These are phyloP conservation scores for Bipolaris bicolor DNA, from an alignment of 2,329 filamentous ascomycete species.

Conservation along the genomic window DNA sequence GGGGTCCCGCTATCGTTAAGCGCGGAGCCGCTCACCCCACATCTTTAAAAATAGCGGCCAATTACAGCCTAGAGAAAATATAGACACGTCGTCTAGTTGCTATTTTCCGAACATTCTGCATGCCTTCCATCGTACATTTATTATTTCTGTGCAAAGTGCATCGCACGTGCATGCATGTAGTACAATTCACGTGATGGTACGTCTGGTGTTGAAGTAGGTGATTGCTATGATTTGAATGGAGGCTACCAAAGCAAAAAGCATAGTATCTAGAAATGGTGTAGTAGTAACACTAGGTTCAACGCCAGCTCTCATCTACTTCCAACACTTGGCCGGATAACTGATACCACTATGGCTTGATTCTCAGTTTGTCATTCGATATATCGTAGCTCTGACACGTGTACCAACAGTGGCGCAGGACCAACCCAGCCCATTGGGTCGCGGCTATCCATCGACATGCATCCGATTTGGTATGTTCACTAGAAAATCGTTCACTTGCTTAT, in stretches of 20 bases:
- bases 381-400: constrained; percentile 26
- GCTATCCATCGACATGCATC: constrained; percentile 18
- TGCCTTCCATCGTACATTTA: constrained; percentile 14
- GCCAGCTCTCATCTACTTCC: constrained; percentile 2
- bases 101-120: constrained; percentile 11
- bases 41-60: constrained; percentile 21
- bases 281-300: not conserved
- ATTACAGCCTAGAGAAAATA: constrained; percentile 13
- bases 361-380: constrained; percentile 16
- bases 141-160: not conserved
- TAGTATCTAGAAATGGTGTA: too few species aligned
- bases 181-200: constrained; percentile 7
- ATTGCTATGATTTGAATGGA: not conserved
- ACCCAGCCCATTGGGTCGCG: constrained; percentile 17
- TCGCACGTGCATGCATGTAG: constrained; percentile 6
- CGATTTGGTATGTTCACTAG: constrained; percentile 21
- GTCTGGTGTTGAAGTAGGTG: not conserved
- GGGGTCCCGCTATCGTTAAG: constrained; percentile 24
- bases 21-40: constrained; percentile 24
- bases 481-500: constrained; percentile 9
- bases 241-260: not conserved
- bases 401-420: constrained; percentile 15
- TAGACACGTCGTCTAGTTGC: constrained; percentile 15
- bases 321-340: constrained; percentile 19
- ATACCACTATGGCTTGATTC: constrained; percentile 19